Evolutionary conservation across 768 basidiomycete species (phyloP).

Genomic region (Sporobolomyces phaffii): DNA sequence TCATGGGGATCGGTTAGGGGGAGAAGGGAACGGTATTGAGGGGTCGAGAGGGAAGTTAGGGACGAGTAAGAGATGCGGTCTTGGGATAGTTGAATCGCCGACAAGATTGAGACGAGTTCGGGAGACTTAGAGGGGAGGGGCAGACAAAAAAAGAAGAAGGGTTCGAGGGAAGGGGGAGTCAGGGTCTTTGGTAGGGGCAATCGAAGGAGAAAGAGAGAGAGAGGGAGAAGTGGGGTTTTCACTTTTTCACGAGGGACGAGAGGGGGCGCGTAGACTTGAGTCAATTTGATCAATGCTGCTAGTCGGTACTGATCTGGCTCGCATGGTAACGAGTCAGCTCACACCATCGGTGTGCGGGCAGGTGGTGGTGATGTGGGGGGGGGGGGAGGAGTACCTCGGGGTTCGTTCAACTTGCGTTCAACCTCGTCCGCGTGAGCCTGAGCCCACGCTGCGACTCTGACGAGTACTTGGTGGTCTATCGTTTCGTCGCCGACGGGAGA

Average conservation of each 20-base stretch:
- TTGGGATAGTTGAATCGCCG: slow-evolving; percentile 27
- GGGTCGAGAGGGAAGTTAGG: slow-evolving; percentile 21
- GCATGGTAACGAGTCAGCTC: too few species aligned
- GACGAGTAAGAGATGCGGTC: slow-evolving; percentile 31
- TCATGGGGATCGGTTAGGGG: slow-evolving; percentile 19
- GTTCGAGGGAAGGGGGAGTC: too few species aligned
- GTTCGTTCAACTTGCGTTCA: neutral
- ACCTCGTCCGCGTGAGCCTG: neutral
- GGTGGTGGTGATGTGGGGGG: neutral
- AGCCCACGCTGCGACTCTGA: neutral
- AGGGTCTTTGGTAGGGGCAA: too few species aligned
- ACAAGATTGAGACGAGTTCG: slow-evolving; percentile 39
- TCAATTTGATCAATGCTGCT: slow-evolving; percentile 11
- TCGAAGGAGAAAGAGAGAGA: neutral
- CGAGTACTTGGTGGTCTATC: neutral
- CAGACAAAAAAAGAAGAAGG: too few species aligned
- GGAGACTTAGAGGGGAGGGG: slow-evolving; percentile 19
- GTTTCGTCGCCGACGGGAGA: neutral
- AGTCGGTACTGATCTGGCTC: slow-evolving; percentile 15
- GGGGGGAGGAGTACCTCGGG: neutral
- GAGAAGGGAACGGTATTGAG: slow-evolving; percentile 8
- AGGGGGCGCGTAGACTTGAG: slow-evolving; percentile 20
- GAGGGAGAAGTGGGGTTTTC: neutral
- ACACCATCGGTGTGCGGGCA: too few species aligned
- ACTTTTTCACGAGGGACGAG: slow-evolving; percentile 25